phyloP scores from a whole-genome alignment of 2,329 filamentous ascomycete species.

The Fusarium torulosum region DNA sequence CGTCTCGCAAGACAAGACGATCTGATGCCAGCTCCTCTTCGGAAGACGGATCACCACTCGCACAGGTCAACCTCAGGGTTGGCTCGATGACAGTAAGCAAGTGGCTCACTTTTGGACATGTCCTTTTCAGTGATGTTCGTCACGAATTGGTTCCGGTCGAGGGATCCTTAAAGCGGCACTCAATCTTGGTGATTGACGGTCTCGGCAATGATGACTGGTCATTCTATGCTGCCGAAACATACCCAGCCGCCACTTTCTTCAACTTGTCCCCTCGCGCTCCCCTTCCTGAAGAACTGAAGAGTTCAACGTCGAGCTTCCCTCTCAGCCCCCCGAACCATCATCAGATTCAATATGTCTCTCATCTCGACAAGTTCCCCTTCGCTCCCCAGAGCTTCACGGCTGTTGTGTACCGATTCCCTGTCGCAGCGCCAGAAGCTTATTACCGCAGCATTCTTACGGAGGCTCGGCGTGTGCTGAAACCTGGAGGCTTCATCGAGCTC shows the following conservation, averaged over 20 bases:
- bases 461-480: constrained; percentile 80
- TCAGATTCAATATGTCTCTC: constrained; percentile 76
- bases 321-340: constrained; percentile 77
- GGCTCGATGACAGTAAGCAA: constrained; percentile 89
- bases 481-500: constrained; percentile 83
- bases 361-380: constrained; percentile 78
- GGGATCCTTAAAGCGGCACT: constrained; percentile 61
- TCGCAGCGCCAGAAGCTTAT: constrained; percentile 74
- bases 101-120: constrained; percentile 87
- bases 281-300: constrained; percentile 59
- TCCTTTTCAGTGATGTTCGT: constrained; percentile 83
- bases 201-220: constrained; percentile 92
- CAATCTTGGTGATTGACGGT: constrained; percentile 82
- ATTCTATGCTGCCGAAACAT: constrained; percentile 85
- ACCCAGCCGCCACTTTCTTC: constrained; percentile 80
- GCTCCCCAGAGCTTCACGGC: constrained; percentile 80
- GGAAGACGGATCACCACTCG: constrained; percentile 71
- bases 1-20: constrained; percentile 52
- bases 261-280: constrained; percentile 75
- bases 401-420: constrained; percentile 82
- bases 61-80: constrained; percentile 81
- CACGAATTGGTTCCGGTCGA: constrained; percentile 70
- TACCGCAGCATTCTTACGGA: constrained; percentile 80
- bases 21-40: constrained; percentile 63
- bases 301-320: constrained; percentile 61